These are phyloP conservation scores for Fragaria ananassa DNA, from an alignment of 306 rosid genomes.

Conservation along the genomic window DNA sequence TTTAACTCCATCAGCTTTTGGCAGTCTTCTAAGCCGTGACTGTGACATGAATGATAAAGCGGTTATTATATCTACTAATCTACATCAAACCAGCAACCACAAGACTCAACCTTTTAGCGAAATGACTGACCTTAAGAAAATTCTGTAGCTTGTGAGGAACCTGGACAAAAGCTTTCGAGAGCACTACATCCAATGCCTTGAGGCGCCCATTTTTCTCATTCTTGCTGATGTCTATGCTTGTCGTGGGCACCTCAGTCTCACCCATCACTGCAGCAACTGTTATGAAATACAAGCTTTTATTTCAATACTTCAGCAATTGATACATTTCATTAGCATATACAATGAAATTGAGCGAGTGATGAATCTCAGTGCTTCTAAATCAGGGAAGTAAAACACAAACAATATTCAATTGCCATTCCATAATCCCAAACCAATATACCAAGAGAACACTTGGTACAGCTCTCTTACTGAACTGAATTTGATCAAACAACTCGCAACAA, in stretches of 20 bases:
- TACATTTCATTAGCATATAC: not conserved
- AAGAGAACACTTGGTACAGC: not conserved
- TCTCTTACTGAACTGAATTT: not conserved
- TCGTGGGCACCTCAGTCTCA: slow-evolving; percentile 42
- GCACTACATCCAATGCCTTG: slow-evolving; percentile 40
- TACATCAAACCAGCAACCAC: slow-evolving; percentile 11
- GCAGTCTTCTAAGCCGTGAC: slow-evolving; percentile 64
- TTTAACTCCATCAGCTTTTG: slow-evolving; percentile 39
- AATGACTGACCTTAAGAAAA: slow-evolving; percentile 56
- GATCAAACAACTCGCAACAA: slow-evolving; percentile 3
- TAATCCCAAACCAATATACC: not conserved
- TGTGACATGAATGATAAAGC: slow-evolving; percentile 26
- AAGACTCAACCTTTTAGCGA: slow-evolving; percentile 6
- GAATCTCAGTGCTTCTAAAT: not conserved
- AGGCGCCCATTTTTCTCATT: slow-evolving; percentile 38
- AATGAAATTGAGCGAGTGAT: not conserved
- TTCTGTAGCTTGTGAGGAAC: slow-evolving; percentile 65
- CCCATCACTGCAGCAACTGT: slow-evolving; percentile 46
- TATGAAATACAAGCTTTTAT: slow-evolving; percentile 8
- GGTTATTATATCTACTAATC: not conserved
- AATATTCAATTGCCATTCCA: not conserved
- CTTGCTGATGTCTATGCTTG: slow-evolving; percentile 36
- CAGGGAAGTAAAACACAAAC: not conserved
- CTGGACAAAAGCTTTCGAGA: slow-evolving; percentile 60
- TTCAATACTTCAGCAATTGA: not conserved